Percentiles rank a stretch among this genome's conserved stretches.
Evolutionary conservation across 768 basidiomycete genomes (phyloP).

Genomic region (Brasilioporus rufonigricans): DNA sequence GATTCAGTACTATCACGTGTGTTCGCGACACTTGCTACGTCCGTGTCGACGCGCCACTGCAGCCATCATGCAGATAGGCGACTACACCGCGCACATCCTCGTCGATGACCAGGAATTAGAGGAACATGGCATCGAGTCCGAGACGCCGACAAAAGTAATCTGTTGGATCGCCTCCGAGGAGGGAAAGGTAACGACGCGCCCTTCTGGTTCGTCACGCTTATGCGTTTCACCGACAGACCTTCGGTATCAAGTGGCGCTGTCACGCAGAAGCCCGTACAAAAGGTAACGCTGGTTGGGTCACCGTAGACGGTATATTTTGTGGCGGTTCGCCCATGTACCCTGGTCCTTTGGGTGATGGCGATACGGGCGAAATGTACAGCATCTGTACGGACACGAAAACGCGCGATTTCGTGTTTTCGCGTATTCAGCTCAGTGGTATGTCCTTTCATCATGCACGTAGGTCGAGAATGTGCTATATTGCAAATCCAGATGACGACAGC

Average conservation of each 20-base stretch:
- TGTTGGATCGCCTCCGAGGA: slow-evolving; percentile 1
- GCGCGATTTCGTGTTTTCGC: neutral
- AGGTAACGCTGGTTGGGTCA: neutral
- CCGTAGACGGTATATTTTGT: neutral
- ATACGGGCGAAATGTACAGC: neutral
- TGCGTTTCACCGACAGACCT: neutral
- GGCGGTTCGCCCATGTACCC: neutral
- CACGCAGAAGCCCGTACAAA: neutral
- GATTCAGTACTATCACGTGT: neutral
- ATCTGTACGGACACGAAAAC: neutral
- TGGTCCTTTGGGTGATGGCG: neutral
- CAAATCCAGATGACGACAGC: no score
- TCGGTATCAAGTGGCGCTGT: neutral
- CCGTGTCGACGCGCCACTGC: neutral
- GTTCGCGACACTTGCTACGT: no score
- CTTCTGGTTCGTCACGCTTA: neutral
- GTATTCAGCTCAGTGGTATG: neutral
- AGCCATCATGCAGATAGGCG: neutral
- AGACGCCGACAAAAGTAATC: neutral
- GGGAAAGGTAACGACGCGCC: neutral
- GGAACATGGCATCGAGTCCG: neutral
- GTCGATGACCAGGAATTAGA: neutral
- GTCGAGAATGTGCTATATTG: no score
- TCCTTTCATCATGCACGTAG: no score
- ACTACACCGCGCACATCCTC: neutral